Base-by-base conservation (phyloP, 495 filamentous ascomycete genomes). In the Podospora pseudoanserina region DNA sequence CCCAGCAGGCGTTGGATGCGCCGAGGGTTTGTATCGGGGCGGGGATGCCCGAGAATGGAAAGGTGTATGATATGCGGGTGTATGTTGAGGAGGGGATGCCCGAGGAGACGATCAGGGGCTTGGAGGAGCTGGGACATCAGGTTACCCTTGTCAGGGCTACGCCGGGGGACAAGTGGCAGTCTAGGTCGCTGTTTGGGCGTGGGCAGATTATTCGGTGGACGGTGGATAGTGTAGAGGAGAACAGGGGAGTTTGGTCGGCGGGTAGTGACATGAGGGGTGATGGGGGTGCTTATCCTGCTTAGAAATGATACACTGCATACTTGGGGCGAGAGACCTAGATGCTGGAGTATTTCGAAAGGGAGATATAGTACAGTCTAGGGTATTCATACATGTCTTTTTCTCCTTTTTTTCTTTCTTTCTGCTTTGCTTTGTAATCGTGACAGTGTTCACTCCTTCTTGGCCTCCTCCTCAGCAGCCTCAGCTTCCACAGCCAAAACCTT, bases 251-350 rank as follows among this genome's bases (percentile, higher is more conserved):
- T 13, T 97, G 89, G 82, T 92, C 88, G 71, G 94, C 87, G 2
- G 95, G 92, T 20, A 97, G 92, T 79, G 95, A 98, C 85, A 83
- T 84, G 62, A 85, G 96, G 63, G 95, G 93, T 2, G 95, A 99
- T 83, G 94, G 95, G 34, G 88, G 85, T 68, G 93, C 92, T 13
- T 85, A 89, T 74, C 92, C 92, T 49, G 78, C 79, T 34, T 88
- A 58, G 54, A 58, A 44, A 34, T 19, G 13, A 7, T 28, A 59
- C 15, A 56, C 30, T 28, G 23, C 16, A 58, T 16, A 61, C 19
- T 62, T n/a, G 55, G 18, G 18, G 39, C 18, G 26, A 9, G 54
- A 61, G 61, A 62, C 64, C 61, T 55, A 39, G 27, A 26, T 19
- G 68, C 7, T 63, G 30, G 16, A 23, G 61, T 15, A 19, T 55